Conservation (phyloP, 192 early-diverging fungal genomes). For the Phycomyces blakesleeanus region DNA sequence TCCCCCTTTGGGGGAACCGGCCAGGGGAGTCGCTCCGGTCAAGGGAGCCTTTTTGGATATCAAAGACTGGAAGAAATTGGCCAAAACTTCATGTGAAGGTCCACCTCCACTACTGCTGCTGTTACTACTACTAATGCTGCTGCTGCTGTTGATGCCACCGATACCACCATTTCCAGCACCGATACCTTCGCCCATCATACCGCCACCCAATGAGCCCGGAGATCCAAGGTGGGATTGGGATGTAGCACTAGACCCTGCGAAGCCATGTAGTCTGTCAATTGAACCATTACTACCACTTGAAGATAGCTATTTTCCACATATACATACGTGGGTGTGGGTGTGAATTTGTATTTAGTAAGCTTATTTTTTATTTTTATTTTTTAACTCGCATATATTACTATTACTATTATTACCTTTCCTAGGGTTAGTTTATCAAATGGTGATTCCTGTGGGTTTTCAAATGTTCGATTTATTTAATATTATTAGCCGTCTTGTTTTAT, state of each 20-base stretch:
- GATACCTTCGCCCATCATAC: too few species aligned
- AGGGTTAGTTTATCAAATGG: neutral
- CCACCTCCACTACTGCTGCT: too few species aligned
- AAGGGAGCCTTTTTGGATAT: slow-evolving; percentile 53
- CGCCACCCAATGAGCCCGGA: neutral
- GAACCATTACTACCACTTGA: neutral
- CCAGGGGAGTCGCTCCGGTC: slow-evolving; percentile 4
- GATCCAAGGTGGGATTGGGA: slow-evolving; percentile 10
- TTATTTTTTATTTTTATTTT: neutral
- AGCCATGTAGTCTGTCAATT: neutral
- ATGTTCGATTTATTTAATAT: too few species aligned
- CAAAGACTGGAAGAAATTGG: slow-evolving; percentile 89
- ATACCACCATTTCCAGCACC: too few species aligned
- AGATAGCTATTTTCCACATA: too few species aligned
- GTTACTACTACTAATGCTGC: too few species aligned
- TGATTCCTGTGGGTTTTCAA: neutral
- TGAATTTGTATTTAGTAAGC: too few species aligned
- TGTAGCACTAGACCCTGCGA: neutral
- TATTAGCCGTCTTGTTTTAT: too few species aligned
- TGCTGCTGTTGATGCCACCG: too few species aligned
- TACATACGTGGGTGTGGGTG: too few species aligned
- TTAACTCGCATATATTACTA: too few species aligned
- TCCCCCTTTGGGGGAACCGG: slow-evolving; percentile 6
- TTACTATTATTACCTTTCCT: neutral
- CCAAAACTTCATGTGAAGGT: slow-evolving; percentile 68